These are phyloP conservation scores for Pythium dissimile DNA, from an alignment of 352 stramenopile species.

Conservation along the genomic window DNA sequence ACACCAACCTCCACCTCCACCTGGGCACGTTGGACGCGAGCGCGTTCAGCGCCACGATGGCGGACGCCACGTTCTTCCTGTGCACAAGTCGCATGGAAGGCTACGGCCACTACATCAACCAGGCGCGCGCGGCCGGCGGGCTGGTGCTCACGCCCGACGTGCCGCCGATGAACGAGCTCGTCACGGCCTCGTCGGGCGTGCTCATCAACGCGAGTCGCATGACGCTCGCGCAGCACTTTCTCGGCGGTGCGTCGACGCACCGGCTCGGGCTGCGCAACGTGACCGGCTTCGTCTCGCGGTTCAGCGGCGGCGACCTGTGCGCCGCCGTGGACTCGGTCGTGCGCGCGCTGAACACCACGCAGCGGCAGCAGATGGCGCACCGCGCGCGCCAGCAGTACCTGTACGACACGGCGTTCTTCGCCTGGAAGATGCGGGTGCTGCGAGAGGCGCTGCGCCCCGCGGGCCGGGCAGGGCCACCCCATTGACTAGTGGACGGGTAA, in stretches of 20 bases:
- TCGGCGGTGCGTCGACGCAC: conserved; percentile 37
- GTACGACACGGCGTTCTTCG: conserved; percentile 67
- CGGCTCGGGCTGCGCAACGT: conserved; percentile 26
- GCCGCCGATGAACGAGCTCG: conserved; percentile 63
- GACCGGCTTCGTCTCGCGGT: conserved; percentile 36
- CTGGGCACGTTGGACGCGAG: conserved; percentile 27
- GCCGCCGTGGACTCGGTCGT: conserved; percentile 37
- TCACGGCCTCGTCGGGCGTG: conserved; percentile 40
- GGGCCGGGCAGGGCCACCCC: too few relatives aligned
- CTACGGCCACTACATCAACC: conserved; percentile 75
- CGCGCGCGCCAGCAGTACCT: conserved; percentile 55
- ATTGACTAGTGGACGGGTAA: too few relatives aligned
- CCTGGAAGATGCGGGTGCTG: conserved; percentile 49
- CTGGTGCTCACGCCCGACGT: conserved; percentile 52
- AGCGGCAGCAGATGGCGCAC: conserved; percentile 28
- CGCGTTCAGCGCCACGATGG: conserved; percentile 50
- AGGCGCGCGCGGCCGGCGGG: conserved; percentile 40
- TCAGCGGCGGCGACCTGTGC: conserved; percentile 35
- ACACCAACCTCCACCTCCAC: conserved; percentile 32
- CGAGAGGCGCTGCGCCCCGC: conserved; percentile 17
- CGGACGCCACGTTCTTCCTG: conserved; percentile 50
- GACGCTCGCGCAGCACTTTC: conserved; percentile 39
- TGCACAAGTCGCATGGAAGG: conserved; percentile 59
- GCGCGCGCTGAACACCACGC: conserved; percentile 19
- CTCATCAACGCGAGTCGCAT: conserved; percentile 33